Evolutionary conservation across 768 basidiomycete species (phyloP), one percentile per base, ranked within the genome.

Genomic region (Phanerodontia chrysosporium): DNA sequence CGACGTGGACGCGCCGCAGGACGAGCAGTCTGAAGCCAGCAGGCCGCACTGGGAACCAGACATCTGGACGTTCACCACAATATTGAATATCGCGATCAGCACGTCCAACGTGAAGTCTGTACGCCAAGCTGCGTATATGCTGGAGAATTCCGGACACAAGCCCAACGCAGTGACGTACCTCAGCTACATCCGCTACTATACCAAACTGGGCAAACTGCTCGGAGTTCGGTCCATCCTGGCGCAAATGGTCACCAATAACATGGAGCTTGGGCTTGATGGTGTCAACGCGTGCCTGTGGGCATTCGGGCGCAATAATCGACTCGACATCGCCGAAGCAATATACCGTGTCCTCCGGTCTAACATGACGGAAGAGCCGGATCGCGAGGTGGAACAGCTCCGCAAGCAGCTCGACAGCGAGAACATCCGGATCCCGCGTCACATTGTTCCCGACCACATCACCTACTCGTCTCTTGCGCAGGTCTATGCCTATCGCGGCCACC

Each of bases 271-370:
- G 7, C 62, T 89, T 22, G 86, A 87, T 55, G 87, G 85, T 12
- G 66, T 87, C 63, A 93, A 92, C 66, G 78, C 83, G 7, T 83
- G 81, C 64, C 73, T 94, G 9, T 88, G 84, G 85, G 86, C 86
- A 0, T 92, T 82, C 69, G 81, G 80, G 18, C 74, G 74, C 36
- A 78, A 78, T 52, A 71, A 75, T 14, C 80, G 78, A 21, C 64
- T 85, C 22, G 83, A 87, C 55, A 62, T 87, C n/a, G 83, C 83
- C 1, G 68, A 72, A 58, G 74, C 76, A 61, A 79, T 93, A 29
- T 94, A 92, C 64, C 81, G 81, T 30, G 64, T 85, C 9, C 76
- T 93, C 18, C 80, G 86, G 45, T 75, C 83, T 64, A 83, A 85
- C 54, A 64, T 77, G 25, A 61, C 70, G 4, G 78, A 78, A 2